Percentiles rank a stretch among this genome's conserved stretches.
phyloP scores from a whole-genome alignment of 352 stramenopile genomes.

The Pythium scleroteichum region DNA sequence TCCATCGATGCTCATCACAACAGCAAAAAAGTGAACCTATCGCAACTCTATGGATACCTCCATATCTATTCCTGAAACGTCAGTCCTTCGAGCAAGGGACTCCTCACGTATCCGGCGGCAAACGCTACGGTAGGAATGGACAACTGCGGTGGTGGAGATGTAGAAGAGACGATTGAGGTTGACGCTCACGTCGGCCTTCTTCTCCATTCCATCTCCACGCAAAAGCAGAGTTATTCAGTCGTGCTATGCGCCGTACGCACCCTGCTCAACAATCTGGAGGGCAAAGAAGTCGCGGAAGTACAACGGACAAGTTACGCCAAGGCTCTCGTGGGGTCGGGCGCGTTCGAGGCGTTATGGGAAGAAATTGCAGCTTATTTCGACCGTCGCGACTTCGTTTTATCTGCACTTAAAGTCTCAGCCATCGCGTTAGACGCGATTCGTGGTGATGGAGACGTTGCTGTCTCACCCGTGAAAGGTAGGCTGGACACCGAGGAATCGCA shows the following conservation, averaged over 20 bases:
- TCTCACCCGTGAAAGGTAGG: slow-evolving; percentile 9
- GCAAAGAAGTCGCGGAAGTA: too few relatives aligned
- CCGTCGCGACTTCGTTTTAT: slow-evolving; percentile 14
- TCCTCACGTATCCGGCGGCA: background rate
- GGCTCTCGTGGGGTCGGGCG: slow-evolving; percentile 10
- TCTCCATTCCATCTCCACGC: slow-evolving; percentile 33
- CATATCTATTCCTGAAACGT: slow-evolving; percentile 2
- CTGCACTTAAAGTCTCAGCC: slow-evolving; percentile 9
- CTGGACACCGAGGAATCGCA: too few relatives aligned
- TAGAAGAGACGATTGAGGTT: slow-evolving; percentile 12
- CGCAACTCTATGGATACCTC: slow-evolving; percentile 15
- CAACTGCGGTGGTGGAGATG: background rate
- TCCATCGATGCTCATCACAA: too few relatives aligned
- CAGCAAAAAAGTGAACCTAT: too few relatives aligned
- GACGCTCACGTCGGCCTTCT: slow-evolving; percentile 30
- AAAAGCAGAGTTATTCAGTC: slow-evolving; percentile 36
- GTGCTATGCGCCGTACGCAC: slow-evolving; percentile 30
- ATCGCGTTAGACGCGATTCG: background rate
- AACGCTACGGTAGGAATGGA: slow-evolving; percentile 8
- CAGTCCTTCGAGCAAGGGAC: background rate
- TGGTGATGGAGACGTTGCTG: background rate
- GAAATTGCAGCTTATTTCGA: slow-evolving; percentile 13
- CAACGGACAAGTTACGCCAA: background rate
- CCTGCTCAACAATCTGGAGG: slow-evolving; percentile 13
- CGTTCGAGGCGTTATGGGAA: slow-evolving; percentile 4